Percentiles rank a stretch among this genome's conserved stretches.
These are phyloP conservation scores for Ampelocalamus luodianensis DNA, from an alignment of 176 grass and related monocot species.

Conservation along the genomic window DNA sequence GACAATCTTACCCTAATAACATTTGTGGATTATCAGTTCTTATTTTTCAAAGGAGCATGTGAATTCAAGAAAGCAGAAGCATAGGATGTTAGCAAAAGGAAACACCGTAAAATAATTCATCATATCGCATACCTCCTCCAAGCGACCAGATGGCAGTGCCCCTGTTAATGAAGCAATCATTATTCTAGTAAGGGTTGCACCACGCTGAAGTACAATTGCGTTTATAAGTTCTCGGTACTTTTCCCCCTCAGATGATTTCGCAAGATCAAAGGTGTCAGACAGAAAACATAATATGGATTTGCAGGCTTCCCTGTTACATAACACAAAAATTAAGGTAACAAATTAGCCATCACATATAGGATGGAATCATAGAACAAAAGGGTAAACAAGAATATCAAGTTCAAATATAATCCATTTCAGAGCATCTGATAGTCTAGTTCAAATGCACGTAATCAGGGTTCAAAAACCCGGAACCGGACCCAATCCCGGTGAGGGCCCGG, in stretches of 20 bases:
- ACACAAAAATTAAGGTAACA: conserved; percentile 31
- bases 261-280: conserved; percentile 84
- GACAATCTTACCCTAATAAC: background rate
- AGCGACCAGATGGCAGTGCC: conserved; percentile 79
- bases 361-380: conserved; percentile 13
- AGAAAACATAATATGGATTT: conserved; percentile 95
- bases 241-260: conserved; percentile 67
- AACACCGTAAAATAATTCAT: conserved; percentile 5
- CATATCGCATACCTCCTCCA: conserved; percentile 72
- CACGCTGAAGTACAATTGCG: conserved; percentile 70
- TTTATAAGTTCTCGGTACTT: conserved; percentile 75
- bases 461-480: too few species aligned
- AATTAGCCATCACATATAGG: conserved; percentile 37
- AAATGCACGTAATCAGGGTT: conserved; percentile 18
- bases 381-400: conserved; percentile 15
- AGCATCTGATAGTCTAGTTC: conserved; percentile 12
- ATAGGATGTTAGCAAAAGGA: conserved; percentile 34
- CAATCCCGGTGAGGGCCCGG: too few species aligned
- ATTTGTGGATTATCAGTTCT: background rate
- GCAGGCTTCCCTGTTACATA: conserved; percentile 79
- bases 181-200: conserved; percentile 89
- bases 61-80: background rate
- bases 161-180: conserved; percentile 93
- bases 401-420: background rate
- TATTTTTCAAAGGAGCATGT: background rate